Evolutionary conservation across 305 asterid species (phyloP), one percentile per base, ranked within the genome.

Genomic region (Nicotiana rustica): DNA sequence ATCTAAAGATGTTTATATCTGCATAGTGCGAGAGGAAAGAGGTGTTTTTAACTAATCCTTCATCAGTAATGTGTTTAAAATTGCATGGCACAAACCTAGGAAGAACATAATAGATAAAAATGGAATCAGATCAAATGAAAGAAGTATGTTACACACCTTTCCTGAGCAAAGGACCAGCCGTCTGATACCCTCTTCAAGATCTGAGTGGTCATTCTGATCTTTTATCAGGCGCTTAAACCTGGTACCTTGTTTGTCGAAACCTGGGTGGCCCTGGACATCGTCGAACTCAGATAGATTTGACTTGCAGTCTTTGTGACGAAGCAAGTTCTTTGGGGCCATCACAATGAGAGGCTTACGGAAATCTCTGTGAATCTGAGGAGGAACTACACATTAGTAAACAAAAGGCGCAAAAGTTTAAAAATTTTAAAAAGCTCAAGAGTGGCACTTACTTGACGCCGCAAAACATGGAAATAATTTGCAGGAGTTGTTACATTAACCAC

Each of bases 221-320:
- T 96, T 96, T 59, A 96, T 94, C 12, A 94, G 95, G 55, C 98
- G 99, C 88, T 96, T 96, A 82, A 96, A 96, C 84, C 99, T 91
- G 85, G 99, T 96, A 69, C 99, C 99, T 89, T 94, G 99, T 87
- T 96, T 96, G 90, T 96, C 99, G 80, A 92, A 96, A 82, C 99
- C 98, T 52, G 97, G 94, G 87, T 96, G 99, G 31, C 98, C 98
- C 87, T 91, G 90, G 79, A 91, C 96, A 82, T 96, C 97, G 47
- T 96, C 99, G 67, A 96, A 96, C 93, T 96, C 98, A 0, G 97
- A 91, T 56, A 94, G 89, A 84, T 94, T 92, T 60, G 98, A 96
- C 86, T 92, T 93, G 91, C 97, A 94, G 78, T 91, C 97, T 90
- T 92, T 95, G 86, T 93, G 97, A 41, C 98, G 95, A 80, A 95